Evolutionary conservation across 306 rosid species (phyloP), one percentile per base, ranked within the genome.

Genomic region (Pyrus pyrifolia): DNA sequence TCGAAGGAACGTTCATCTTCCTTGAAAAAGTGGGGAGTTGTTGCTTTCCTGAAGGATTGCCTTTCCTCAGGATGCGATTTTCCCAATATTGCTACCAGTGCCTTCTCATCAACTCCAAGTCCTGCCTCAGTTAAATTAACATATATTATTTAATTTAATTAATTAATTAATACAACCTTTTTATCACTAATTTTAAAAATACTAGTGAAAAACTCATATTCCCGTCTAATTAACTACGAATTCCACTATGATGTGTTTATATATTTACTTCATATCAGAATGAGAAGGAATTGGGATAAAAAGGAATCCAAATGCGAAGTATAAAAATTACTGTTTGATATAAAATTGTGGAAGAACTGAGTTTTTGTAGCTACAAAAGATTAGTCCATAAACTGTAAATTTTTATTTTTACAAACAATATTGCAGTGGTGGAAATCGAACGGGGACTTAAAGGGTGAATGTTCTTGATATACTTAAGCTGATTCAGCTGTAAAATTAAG

Each of bases 81-180:
- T 53, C 97, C 98, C 85, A 95, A 58, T 65, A 83, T 51, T 51
- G 88, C 64, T 58, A 86, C 67, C 82, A 92, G 31, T 33, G 93
- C 67, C 77, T 87, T 88, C 83, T 95, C 99, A 22, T 95, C 96
- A 83, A 92, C 84, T 64, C 99, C 99, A 81, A 88, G 91, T 46
- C 99, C 99, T 94, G 70, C 70, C n/a, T 14, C 42, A 29, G 25
- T 38, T 42, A 45, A 76, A 31, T 44, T 25, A 44, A 40, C 67
- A 18, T 38, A 38, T 7, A 38, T 38, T 38, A 38, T 38, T 38
- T 38, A 1, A 38, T 38, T 38, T 38, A 35, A 38, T 22, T 62
- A 57, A 72, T 29, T 55, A 29, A 57, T 4, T 11, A 59, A 2
- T 38, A 11, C 19, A 49, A 14, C 42, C 10, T 38, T n/a, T 10